phyloP scores from a whole-genome alignment of 1,284 basidiomycete species.

The Ceratorhiza oryzae-sativae region DNA sequence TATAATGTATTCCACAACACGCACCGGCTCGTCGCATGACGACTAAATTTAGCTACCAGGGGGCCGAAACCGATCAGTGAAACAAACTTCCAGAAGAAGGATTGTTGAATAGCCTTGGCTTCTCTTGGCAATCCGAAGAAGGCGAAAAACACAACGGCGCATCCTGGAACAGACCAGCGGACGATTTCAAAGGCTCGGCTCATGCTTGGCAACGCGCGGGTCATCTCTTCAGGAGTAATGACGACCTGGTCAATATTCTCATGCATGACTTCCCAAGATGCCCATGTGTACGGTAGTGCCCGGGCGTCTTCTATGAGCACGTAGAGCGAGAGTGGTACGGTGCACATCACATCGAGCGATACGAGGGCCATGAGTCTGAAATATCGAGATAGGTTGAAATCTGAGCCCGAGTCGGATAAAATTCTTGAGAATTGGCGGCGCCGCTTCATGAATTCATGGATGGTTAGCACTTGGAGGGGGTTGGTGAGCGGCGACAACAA shows the following conservation, averaged over 20 bases:
- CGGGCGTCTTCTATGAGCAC: background rate
- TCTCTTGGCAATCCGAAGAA: no score
- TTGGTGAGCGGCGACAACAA: background rate
- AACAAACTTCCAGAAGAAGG: no score
- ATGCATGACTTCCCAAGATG: constrained; percentile 64
- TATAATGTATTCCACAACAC: no score
- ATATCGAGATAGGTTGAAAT: background rate
- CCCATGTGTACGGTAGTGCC: constrained; percentile 56
- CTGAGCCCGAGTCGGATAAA: background rate
- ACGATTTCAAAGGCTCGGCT: constrained; percentile 7
- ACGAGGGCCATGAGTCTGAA: constrained; percentile 12
- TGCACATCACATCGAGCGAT: constrained; percentile 1
- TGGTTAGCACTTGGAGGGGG: constrained; percentile 21
- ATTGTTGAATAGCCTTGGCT: no score
- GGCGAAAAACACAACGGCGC: no score
- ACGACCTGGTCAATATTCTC: constrained; percentile 12
- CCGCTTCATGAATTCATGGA: constrained; percentile 26
- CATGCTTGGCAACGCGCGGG: background rate
- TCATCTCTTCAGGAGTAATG: background rate
- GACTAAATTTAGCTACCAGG: no score
- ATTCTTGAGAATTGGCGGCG: constrained; percentile 32
- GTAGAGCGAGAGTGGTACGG: constrained; percentile 2
- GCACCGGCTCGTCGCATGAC: no score
- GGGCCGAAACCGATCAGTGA: no score
- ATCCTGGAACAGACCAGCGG: constrained; percentile 25